Conservation (phyloP, 1,284 basidiomycete genomes). For the Malassezia caprae region DNA sequence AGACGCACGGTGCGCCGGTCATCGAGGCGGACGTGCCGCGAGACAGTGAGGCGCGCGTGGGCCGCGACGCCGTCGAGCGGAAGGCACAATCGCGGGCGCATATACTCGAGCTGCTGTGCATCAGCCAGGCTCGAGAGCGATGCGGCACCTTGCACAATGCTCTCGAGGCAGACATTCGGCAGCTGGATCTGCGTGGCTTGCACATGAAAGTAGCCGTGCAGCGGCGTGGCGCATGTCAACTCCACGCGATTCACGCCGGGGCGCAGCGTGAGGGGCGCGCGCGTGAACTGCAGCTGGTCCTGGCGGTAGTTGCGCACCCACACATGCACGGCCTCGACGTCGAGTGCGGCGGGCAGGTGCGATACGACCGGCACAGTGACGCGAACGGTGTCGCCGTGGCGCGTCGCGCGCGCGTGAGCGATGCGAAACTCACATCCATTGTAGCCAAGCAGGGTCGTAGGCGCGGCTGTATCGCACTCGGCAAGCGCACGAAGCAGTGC, state of each 20-base stretch:
- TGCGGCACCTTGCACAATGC: conserved; percentile 4
- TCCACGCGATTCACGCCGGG: conserved; percentile 22
- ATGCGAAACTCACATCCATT: conserved; percentile 8
- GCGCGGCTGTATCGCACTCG: background rate
- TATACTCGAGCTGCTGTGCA: conserved; percentile 10
- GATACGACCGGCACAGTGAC: conserved; percentile 25
- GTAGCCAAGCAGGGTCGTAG: conserved; percentile 12
- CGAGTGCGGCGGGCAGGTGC: conserved; percentile 16
- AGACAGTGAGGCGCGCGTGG: conserved; percentile 16
- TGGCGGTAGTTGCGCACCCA: conserved; percentile 25
- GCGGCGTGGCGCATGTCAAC: conserved; percentile 26
- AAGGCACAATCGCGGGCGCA: conserved; percentile 21
- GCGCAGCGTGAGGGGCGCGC: conserved; percentile 18
- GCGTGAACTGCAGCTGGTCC: conserved; percentile 32
- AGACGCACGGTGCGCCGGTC: conserved; percentile 22
- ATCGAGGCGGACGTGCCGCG: conserved; percentile 29
- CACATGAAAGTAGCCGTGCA: conserved; percentile 30
- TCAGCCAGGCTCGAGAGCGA: conserved; percentile 6
- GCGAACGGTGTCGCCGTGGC: conserved; percentile 27
- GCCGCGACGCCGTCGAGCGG: conserved; percentile 32
- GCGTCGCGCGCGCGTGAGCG: background rate
- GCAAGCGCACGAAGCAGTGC: background rate
- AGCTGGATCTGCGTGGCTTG: conserved; percentile 39
- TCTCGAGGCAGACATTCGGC: conserved; percentile 33
- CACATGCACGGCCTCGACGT: conserved; percentile 34